Conservation (phyloP, 306 rosid species). For the Senna siamea region DNA sequence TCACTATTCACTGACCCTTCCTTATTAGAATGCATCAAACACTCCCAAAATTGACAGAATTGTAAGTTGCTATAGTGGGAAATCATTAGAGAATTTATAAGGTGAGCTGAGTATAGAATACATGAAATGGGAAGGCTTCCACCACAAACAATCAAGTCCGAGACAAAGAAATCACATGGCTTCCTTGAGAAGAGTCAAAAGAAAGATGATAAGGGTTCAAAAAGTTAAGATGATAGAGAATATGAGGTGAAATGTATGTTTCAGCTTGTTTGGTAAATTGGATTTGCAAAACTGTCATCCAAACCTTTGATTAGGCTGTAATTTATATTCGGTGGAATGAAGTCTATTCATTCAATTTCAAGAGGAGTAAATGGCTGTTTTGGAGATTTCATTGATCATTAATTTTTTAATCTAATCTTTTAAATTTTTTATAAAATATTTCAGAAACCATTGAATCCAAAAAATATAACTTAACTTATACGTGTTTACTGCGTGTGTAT, state of each 20-base stretch:
- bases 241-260: conserved; percentile 53
- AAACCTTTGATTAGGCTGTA: conserved; percentile 16
- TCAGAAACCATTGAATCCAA: too few relatives aligned
- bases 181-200: conserved; percentile 43
- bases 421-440: too few relatives aligned
- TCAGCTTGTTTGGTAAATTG: conserved; percentile 37
- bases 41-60: conserved; percentile 20
- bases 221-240: conserved; percentile 29
- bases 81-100: conserved; percentile 39
- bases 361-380: too few relatives aligned
- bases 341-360: not conserved
- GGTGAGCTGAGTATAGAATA: conserved; percentile 4
- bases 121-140: conserved; percentile 40
- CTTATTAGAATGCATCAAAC: conserved; percentile 16
- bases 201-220: conserved; percentile 34
- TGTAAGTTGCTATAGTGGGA: conserved; percentile 11
- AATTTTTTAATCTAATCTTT: too few relatives aligned
- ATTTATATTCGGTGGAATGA: not conserved
- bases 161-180: conserved; percentile 37
- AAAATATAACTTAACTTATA: not conserved
- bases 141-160: conserved; percentile 36
- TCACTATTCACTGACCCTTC: conserved; percentile 5
- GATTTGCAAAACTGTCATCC: conserved; percentile 32
- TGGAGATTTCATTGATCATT: too few relatives aligned
- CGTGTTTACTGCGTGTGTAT: not conserved